phyloP scores from a whole-genome alignment of 1,139 yeast genomes.

The Candida sp. region DNA sequence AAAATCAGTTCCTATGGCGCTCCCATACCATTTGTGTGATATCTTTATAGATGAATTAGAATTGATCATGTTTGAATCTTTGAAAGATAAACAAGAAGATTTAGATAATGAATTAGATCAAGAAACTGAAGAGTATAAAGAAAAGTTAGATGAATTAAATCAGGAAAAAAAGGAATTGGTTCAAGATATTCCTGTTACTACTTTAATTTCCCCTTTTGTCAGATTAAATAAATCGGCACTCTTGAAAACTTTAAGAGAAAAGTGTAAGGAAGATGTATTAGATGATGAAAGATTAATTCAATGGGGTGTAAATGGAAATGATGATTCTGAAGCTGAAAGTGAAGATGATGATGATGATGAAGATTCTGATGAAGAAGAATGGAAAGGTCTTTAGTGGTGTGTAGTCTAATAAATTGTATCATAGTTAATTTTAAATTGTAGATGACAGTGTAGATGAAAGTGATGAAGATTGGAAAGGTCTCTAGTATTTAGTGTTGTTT shows the following conservation, averaged over 20 bases:
- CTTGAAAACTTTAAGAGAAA: slow-evolving; percentile 63
- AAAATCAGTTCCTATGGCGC: slow-evolving; percentile 62
- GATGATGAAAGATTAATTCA: slow-evolving; percentile 57
- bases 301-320: slow-evolving; percentile 56
- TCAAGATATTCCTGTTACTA: slow-evolving; percentile 49
- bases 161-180: slow-evolving; percentile 28
- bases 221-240: slow-evolving; percentile 46
- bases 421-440: too few species aligned
- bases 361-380: background rate
- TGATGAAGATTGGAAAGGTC: too few species aligned
- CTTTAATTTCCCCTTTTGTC: slow-evolving; percentile 57
- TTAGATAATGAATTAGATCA: slow-evolving; percentile 25
- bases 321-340: slow-evolving; percentile 13
- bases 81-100: slow-evolving; percentile 38
- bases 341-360: slow-evolving; percentile 20
- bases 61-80: slow-evolving; percentile 50
- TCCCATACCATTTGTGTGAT: slow-evolving; percentile 84
- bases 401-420: background rate
- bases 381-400: background rate
- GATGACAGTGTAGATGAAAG: too few species aligned
- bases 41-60: slow-evolving; percentile 84
- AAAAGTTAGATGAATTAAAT: slow-evolving; percentile 21
- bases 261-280: slow-evolving; percentile 63
- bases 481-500: too few species aligned
- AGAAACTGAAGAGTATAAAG: slow-evolving; percentile 18